Percentiles rank a stretch among this genome's conserved stretches.
These are phyloP conservation scores for Chaetomiaceae sp. DNA, from an alignment of 2,329 filamentous ascomycete species.

Conservation along the genomic window DNA sequence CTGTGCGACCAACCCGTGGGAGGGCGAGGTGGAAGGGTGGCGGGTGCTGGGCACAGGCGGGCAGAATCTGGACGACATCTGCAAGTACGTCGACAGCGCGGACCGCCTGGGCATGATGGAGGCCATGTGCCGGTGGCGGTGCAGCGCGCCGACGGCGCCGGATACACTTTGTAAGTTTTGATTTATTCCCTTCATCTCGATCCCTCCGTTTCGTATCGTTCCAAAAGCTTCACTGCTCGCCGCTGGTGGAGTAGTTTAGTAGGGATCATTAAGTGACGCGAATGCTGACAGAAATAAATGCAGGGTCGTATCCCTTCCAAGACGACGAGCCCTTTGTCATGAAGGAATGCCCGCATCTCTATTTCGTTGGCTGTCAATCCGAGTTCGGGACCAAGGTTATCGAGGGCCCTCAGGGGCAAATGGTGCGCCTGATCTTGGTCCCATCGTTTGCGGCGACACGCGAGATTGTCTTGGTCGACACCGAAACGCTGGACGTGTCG, in stretches of 20 bases:
- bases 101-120: conserved; percentile 87
- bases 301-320: conserved; percentile 97
- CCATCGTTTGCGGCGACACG: conserved; percentile 74
- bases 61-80: conserved; percentile 89
- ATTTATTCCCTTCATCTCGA: not conserved
- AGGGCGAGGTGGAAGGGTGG: conserved; percentile 86
- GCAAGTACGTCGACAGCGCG: conserved; percentile 78
- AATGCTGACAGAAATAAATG: not conserved
- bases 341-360: conserved; percentile 78
- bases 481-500: conserved; percentile 76
- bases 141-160: conserved; percentile 85
- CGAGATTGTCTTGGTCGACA: conserved; percentile 76
- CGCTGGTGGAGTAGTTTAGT: not conserved
- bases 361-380: conserved; percentile 82
- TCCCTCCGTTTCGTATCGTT: too few species aligned
- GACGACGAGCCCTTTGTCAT: conserved; percentile 88
- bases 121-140: conserved; percentile 85
- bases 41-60: conserved; percentile 79
- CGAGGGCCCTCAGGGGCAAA: conserved; percentile 59
- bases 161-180: conserved; percentile 77
- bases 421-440: conserved; percentile 71
- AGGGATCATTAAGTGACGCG: conserved; percentile 2
- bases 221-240: not conserved
- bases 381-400: conserved; percentile 68
- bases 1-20: conserved; percentile 86